Conservation (phyloP, 441 rosid species). For the Pelargonium citronellum region DNA sequence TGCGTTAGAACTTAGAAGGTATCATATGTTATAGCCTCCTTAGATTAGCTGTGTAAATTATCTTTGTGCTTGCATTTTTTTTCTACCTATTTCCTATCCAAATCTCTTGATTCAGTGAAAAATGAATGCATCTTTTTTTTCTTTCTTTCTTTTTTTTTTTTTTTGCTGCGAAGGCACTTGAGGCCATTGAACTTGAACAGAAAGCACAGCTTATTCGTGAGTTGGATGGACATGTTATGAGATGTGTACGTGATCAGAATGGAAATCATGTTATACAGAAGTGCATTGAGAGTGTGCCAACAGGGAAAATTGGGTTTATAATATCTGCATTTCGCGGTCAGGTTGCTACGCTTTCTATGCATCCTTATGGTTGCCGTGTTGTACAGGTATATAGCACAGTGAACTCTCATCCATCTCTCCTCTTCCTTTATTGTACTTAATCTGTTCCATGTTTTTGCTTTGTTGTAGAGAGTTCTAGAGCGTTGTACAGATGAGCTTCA, state of each 20-base stretch:
- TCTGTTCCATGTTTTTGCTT: constrained; percentile 18
- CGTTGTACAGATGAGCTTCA: constrained; percentile 73
- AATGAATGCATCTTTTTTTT: background rate
- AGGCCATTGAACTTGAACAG: constrained; percentile 90
- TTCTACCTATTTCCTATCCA: too few species aligned
- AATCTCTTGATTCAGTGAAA: too few species aligned
- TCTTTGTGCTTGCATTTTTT: too few species aligned
- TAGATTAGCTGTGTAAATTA: too few species aligned
- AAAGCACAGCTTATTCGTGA: constrained; percentile 66
- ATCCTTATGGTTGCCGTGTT: constrained; percentile 98
- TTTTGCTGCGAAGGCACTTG: constrained; percentile 63
- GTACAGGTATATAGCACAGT: constrained; percentile 57
- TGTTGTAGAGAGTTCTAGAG: constrained; percentile 84
- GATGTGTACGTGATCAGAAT: constrained; percentile 93
- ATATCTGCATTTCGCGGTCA: constrained; percentile 80
- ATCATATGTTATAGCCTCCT: background rate
- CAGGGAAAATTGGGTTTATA: constrained; percentile 66
- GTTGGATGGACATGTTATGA: constrained; percentile 87
- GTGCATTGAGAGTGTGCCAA: constrained; percentile 80
- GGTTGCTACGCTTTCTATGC: constrained; percentile 77
- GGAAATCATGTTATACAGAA: constrained; percentile 98
- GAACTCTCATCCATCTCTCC: background rate
- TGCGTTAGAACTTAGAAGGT: background rate
- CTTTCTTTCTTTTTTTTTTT: background rate
- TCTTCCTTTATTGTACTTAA: background rate